Evolutionary conservation across 1,139 yeast species (phyloP).

Genomic region (Pichia sp.): DNA sequence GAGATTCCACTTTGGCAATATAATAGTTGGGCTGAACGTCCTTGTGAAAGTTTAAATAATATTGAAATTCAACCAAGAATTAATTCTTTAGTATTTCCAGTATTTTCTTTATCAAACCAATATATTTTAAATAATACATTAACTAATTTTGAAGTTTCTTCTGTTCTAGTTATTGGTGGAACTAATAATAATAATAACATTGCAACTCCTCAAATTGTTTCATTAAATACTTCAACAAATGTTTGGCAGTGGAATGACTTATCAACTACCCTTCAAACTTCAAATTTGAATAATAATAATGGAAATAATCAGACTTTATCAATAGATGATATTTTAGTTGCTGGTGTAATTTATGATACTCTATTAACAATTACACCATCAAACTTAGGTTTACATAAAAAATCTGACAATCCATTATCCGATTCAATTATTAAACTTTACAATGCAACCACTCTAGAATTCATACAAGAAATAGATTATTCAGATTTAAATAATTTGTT

Average conservation of each 20-base stretch:
- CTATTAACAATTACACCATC: constrained; percentile 29
- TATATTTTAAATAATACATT: constrained; percentile 19
- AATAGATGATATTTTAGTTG: constrained; percentile 31
- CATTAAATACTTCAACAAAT: constrained; percentile 30
- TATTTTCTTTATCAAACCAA: constrained; percentile 24
- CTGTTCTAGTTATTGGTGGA: constrained; percentile 36
- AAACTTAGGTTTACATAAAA: constrained; percentile 5
- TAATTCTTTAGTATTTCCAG: constrained; percentile 42
- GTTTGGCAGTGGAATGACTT: constrained; percentile 38
- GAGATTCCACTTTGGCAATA: constrained; percentile 59
- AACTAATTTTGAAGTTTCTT: constrained; percentile 27
- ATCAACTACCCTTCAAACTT: not conserved
- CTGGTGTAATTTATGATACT: constrained; percentile 35
- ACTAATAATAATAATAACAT: constrained; percentile 15
- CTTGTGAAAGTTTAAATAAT: constrained; percentile 27
- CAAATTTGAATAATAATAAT: constrained; percentile 20
- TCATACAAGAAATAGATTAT: constrained; percentile 25
- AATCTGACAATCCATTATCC: constrained; percentile 10
- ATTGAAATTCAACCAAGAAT: constrained; percentile 41
- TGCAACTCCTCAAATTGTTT: constrained; percentile 36
- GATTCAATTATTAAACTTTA: constrained; percentile 25
- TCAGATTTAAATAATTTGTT: constrained; percentile 11
- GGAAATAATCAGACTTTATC: constrained; percentile 11
- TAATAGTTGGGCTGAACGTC: constrained; percentile 51
- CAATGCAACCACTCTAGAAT: constrained; percentile 26